Conservation (phyloP, 345 rosid genomes). For the Citrus maxima region DNA sequence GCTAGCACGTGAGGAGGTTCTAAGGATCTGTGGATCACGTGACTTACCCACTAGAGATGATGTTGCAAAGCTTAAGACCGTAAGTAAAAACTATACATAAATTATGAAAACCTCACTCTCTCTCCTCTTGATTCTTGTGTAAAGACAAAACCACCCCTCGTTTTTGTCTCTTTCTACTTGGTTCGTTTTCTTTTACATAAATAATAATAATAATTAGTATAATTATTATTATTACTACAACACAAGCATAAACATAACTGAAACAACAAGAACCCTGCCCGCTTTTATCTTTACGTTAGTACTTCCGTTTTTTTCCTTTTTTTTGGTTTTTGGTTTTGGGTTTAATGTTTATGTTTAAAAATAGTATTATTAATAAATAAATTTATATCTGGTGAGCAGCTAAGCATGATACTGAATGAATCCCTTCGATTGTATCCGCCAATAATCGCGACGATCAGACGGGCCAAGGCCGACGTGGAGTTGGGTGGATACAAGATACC, state of each 20-base stretch:
- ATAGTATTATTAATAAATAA: background rate
- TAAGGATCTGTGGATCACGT: conserved; percentile 77
- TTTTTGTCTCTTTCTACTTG: conserved; percentile 15
- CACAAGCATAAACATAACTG: background rate
- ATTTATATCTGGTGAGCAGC: conserved; percentile 34
- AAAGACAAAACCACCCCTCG: background rate
- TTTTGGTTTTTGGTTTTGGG: no score
- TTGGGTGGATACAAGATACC: conserved; percentile 84
- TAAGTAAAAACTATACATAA: conserved; percentile 7
- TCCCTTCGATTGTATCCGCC: conserved; percentile 74
- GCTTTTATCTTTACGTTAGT: background rate
- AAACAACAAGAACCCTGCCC: background rate
- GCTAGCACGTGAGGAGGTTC: conserved; percentile 78
- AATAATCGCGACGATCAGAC: conserved; percentile 63
- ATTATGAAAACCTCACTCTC: no score
- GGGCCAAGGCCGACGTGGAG: conserved; percentile 55
- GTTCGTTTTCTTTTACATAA: background rate
- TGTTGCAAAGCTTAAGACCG: conserved; percentile 75
- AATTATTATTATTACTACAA: no score
- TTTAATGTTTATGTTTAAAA: background rate
- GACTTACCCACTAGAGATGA: conserved; percentile 67
- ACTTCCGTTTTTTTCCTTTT: no score
- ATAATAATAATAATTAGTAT: no score
- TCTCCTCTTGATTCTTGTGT: background rate
- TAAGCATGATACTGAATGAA: conserved; percentile 63